Percentiles rank a stretch among this genome's conserved stretches.
These are phyloP conservation scores for Malassezia dermatis DNA, from an alignment of 1,284 basidiomycete genomes.

Conservation along the genomic window DNA sequence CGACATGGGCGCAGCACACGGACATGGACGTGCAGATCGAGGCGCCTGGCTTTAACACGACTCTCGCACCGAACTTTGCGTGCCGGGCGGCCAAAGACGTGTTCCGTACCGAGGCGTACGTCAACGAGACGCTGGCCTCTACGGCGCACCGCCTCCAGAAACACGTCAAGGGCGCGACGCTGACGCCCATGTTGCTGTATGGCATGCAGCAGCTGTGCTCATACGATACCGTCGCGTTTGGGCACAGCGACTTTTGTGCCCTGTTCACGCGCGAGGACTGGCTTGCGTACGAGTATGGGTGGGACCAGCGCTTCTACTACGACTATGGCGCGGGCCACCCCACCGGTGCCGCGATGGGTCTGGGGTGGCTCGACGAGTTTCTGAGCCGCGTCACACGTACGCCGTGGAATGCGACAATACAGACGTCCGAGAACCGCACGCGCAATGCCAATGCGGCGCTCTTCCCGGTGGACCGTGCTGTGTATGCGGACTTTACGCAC, in stretches of 20 bases:
- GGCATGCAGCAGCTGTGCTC: constrained; percentile 43
- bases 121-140: constrained; percentile 31
- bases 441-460: constrained; percentile 25
- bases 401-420: constrained; percentile 21
- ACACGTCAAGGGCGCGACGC: constrained; percentile 21
- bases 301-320: constrained; percentile 51
- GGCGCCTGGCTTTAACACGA: constrained; percentile 36
- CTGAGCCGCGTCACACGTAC: constrained; percentile 25
- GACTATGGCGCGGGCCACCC: constrained; percentile 70
- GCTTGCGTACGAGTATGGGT: constrained; percentile 71
- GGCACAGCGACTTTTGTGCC: constrained; percentile 77
- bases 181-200: constrained; percentile 24
- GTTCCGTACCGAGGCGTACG: constrained; percentile 22
- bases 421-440: constrained; percentile 42
- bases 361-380: constrained; percentile 60
- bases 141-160: constrained; percentile 31
- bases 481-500: constrained; percentile 46
- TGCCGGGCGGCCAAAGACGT: constrained; percentile 18
- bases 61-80: constrained; percentile 39
- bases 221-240: constrained; percentile 67
- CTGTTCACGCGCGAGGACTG: constrained; percentile 82
- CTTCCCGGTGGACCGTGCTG: constrained; percentile 35
- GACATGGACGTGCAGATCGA: constrained; percentile 44
- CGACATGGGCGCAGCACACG: constrained; percentile 21
- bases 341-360: constrained; percentile 64